These are phyloP conservation scores for Colletotrichum simmondsii DNA, from an alignment of 2,329 filamentous ascomycete species.

Conservation along the genomic window DNA sequence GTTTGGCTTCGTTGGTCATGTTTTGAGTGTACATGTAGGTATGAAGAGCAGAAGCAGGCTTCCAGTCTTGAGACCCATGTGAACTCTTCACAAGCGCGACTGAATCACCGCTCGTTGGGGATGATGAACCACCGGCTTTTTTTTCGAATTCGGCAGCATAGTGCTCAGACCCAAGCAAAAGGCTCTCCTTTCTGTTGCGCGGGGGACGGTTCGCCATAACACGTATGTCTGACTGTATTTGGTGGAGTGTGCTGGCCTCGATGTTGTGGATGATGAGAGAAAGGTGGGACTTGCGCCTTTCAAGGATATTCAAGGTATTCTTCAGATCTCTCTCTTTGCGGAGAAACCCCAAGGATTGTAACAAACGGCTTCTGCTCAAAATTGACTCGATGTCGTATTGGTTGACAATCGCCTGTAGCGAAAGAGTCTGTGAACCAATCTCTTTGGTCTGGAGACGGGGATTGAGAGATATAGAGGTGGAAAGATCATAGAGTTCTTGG, in stretches of 20 bases:
- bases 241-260: neutral
- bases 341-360: neutral
- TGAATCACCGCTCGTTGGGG: too few species aligned
- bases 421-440: neutral
- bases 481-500: neutral
- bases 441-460: neutral
- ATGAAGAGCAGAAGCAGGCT: too few species aligned
- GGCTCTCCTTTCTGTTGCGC: too few species aligned
- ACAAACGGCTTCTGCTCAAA: neutral
- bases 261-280: neutral
- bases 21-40: too few species aligned
- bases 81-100: too few species aligned
- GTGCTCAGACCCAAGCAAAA: rapidly evolving
- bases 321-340: neutral
- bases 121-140: too few species aligned
- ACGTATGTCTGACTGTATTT: too few species aligned
- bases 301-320: neutral
- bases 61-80: too few species aligned
- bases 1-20: too few species aligned
- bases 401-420: neutral
- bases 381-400: neutral
- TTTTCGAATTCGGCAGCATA: too few species aligned
- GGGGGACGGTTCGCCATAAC: too few species aligned
- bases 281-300: neutral
- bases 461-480: neutral